Conservation (phyloP, 2,329 filamentous ascomycete genomes). For the Beauveria asiatica region DNA sequence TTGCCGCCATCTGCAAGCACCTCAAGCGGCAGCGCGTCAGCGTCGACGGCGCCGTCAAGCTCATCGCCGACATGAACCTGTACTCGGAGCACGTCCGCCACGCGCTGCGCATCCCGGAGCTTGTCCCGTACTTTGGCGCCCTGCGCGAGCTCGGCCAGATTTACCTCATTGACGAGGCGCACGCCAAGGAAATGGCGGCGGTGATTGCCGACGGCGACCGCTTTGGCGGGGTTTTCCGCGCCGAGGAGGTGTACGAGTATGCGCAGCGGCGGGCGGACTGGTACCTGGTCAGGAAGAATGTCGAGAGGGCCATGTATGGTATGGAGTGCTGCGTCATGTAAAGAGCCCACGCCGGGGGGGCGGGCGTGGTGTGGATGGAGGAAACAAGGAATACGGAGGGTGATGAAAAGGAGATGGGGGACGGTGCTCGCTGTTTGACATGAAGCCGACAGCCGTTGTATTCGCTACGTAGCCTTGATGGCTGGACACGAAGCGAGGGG, state of each 20-base stretch:
- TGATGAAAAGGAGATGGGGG: not conserved
- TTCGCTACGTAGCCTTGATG: not conserved
- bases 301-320: constrained; percentile 96
- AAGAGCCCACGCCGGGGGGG: constrained; percentile 16
- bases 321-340: constrained; percentile 83
- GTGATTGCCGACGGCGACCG: constrained; percentile 88
- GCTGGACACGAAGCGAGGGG: not conserved
- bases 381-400: not conserved
- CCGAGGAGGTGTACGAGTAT: constrained; percentile 97
- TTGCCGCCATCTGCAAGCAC: constrained; percentile 90
- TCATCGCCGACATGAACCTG: constrained; percentile 94
- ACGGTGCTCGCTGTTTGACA: not conserved
- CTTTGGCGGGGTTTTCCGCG: constrained; percentile 85
- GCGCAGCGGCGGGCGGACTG: constrained; percentile 90
- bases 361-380: not conserved
- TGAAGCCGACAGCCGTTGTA: not conserved
- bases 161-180: constrained; percentile 74
- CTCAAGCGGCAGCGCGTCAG: constrained; percentile 91
- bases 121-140: constrained; percentile 85
- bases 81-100: constrained; percentile 74
- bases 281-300: constrained; percentile 80
- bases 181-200: constrained; percentile 89
- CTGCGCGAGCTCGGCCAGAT: constrained; percentile 90
- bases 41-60: constrained; percentile 77
- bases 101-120: constrained; percentile 70